Base-by-base conservation (phyloP, 805 yeast genomes). In the Suhomyces sp. region DNA sequence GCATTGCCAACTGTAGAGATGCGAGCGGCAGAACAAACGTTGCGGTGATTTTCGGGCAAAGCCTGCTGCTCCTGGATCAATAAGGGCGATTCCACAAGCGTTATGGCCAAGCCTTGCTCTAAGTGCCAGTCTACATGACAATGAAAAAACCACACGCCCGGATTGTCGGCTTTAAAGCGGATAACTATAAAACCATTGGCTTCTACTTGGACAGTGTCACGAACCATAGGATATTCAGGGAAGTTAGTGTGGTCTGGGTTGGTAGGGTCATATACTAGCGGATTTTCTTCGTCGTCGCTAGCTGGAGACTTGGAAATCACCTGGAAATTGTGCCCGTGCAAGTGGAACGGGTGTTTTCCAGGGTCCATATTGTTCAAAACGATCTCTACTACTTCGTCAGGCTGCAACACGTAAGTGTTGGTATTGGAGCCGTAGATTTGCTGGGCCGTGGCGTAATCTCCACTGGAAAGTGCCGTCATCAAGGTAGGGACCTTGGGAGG, bases 71-170 rank as follows among this genome's bases (percentile, higher is more conserved):
- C 60, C 58, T 79, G 78, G 31, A 86, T 64, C 33, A 73, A 72
- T 48, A 73, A 60, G 19, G 94, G 93, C 27, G 87, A 88, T 67
- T 87, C 96, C 41, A 87, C 74, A 35, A 87, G 79, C 1, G 82
- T 81, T 48, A 86, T 74, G 6, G 92, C 92, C 50, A 87, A 75
- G 25, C 96, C 96, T 71, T 87, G 94, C 59, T 83, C 86, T 66
- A 87, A 79, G 69, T 87, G 96, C 86, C 91, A 87, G 62, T 87
- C 93, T 50, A 87, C 81, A 64, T 89, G 96, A 69, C 97, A 91
- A 66, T 91, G 97, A 84, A 91, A 87, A 55, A 87, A 82, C 97
- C 97, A 92, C 22, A 90, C 85, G 52, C 97, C 97, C 2, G 97
- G 97, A 62, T 92, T 91, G 61, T 87, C 83, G 10, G 97, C 90